A percentile compares a stretch with the other conserved stretches of the same genome.
These are phyloP conservation scores for Chalara sp. DNA, from an alignment of 2,329 filamentous ascomycete genomes.

Conservation along the genomic window DNA sequence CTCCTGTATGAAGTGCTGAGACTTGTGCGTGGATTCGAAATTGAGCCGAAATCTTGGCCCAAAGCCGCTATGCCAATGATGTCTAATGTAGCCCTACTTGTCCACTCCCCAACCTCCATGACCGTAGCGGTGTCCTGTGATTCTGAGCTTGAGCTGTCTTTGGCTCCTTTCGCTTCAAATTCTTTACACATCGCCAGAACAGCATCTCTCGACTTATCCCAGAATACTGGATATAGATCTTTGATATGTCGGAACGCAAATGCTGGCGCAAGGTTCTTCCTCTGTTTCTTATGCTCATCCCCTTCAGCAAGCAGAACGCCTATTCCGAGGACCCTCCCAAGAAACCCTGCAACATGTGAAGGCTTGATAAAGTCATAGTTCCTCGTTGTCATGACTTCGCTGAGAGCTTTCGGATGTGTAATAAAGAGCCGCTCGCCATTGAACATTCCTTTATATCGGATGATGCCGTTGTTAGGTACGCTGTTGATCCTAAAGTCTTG, in stretches of 20 bases:
- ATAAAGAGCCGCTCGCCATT: slow-evolving; percentile 59
- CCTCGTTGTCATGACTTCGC: slow-evolving; percentile 62
- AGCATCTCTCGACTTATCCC: slow-evolving; percentile 66
- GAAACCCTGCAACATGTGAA: slow-evolving; percentile 39
- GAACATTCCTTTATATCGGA: slow-evolving; percentile 57
- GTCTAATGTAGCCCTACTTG: slow-evolving; percentile 63
- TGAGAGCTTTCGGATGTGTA: slow-evolving; percentile 56
- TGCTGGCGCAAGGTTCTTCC: slow-evolving; percentile 73
- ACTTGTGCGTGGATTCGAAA: slow-evolving; percentile 51
- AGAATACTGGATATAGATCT: slow-evolving; percentile 77
- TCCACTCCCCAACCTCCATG: slow-evolving; percentile 56
- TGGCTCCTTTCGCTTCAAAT: slow-evolving; percentile 25
- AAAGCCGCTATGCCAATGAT: slow-evolving; percentile 70
- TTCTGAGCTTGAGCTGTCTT: background rate
- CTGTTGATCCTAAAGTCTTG: slow-evolving; percentile 41
- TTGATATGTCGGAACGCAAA: slow-evolving; percentile 85
- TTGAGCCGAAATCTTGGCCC: slow-evolving; percentile 62
- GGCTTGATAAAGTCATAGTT: slow-evolving; percentile 68
- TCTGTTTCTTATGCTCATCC: slow-evolving; percentile 79
- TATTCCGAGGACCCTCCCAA: slow-evolving; percentile 60
- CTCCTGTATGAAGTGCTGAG: slow-evolving; percentile 51
- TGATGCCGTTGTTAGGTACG: slow-evolving; percentile 61
- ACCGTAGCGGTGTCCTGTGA: slow-evolving; percentile 25
- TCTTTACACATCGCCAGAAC: slow-evolving; percentile 52
- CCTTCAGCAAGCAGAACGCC: slow-evolving; percentile 78